Conservation (phyloP, 2,329 filamentous ascomycete genomes). For the Dendrostoma leiphaemia region DNA sequence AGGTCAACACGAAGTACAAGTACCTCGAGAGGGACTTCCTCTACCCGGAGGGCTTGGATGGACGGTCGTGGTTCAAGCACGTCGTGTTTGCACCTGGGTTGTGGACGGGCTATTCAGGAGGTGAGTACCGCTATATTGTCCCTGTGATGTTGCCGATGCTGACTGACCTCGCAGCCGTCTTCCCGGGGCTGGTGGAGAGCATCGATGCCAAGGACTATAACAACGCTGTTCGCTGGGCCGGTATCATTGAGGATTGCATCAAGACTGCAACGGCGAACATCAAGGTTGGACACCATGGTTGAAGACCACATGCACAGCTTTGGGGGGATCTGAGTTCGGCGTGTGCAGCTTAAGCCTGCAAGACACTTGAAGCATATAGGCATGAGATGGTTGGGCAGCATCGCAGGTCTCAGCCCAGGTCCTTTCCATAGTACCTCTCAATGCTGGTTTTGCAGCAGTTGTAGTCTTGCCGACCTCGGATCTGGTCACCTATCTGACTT, state of each 20-base stretch:
- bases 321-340: background rate
- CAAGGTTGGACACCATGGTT: constrained; percentile 18
- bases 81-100: constrained; percentile 88
- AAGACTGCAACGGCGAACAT: constrained; percentile 17
- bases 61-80: constrained; percentile 87
- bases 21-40: constrained; percentile 77
- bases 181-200: constrained; percentile 61
- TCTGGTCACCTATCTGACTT: too few relatives aligned
- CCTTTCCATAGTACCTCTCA: too few relatives aligned
- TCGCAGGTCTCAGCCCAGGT: too few relatives aligned
- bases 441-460: too few relatives aligned
- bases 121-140: constrained; percentile 38
- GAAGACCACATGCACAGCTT: background rate
- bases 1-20: constrained; percentile 80
- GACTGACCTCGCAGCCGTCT: constrained; percentile 45
- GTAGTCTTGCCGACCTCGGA: too few relatives aligned
- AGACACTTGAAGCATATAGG: too few relatives aligned
- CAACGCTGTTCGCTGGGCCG: constrained; percentile 58
- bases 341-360: background rate
- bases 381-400: too few relatives aligned
- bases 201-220: constrained; percentile 58
- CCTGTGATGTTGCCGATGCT: constrained; percentile 51
- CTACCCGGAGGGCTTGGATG: constrained; percentile 72
- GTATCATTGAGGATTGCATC: constrained; percentile 55
- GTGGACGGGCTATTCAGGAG: constrained; percentile 88